These are phyloP conservation scores for Exophiala bonariae DNA, from an alignment of 2,329 filamentous ascomycete species.

Conservation along the genomic window DNA sequence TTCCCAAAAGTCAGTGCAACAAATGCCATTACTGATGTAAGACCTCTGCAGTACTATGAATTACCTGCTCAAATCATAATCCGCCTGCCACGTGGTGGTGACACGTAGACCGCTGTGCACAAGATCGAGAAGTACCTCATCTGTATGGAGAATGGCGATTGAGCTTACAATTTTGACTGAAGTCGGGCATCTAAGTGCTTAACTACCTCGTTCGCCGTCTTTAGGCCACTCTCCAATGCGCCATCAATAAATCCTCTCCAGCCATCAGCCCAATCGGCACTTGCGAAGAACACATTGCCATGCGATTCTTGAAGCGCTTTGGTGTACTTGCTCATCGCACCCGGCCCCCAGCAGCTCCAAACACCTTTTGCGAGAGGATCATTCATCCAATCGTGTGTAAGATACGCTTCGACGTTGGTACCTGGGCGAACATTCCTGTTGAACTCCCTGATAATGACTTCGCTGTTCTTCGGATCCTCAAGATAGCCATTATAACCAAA, in stretches of 20 bases:
- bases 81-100: no score
- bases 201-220: neutral
- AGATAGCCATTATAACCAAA: neutral
- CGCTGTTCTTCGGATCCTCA: neutral
- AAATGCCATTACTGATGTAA: no score
- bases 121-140: no score
- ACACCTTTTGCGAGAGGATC: conserved; percentile 33
- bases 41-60: no score
- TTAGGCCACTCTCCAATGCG: conserved; percentile 33
- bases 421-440: neutral
- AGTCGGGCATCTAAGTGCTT: neutral
- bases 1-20: no score
- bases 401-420: neutral
- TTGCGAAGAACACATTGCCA: conserved; percentile 34
- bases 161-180: neutral
- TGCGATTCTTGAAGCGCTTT: conserved; percentile 30
- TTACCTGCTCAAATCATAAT: no score
- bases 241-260: conserved; percentile 39
- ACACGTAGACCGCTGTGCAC: no score
- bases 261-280: conserved; percentile 36
- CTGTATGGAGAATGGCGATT: no score
- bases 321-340: conserved; percentile 20
- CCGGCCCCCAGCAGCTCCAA: conserved; percentile 23
- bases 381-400: conserved; percentile 31
- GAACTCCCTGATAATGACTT: neutral